Percentiles rank a stretch among this genome's conserved stretches.
Evolutionary conservation across 106 monocot genomes (phyloP).

Genomic region (Dioscorea zingiberensis): DNA sequence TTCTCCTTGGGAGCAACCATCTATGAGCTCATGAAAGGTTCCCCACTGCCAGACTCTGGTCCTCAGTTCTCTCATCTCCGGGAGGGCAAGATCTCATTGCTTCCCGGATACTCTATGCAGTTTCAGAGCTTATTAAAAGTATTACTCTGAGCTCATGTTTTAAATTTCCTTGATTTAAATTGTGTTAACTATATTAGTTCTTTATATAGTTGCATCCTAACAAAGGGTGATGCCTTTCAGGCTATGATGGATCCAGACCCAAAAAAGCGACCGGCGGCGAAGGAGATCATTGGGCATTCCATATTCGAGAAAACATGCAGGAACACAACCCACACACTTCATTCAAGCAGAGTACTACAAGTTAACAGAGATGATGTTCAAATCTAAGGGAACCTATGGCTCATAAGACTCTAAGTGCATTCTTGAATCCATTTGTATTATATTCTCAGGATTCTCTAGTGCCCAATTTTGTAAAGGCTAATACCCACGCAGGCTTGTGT

Average conservation of each 20-base stretch:
- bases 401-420: no score
- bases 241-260: constrained; percentile 97
- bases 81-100: constrained; percentile 83
- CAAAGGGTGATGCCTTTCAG: no score
- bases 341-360: no score
- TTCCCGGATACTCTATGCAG: constrained; percentile 61
- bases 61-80: constrained; percentile 70
- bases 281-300: constrained; percentile 54
- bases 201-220: no score
- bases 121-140: background rate
- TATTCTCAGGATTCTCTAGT: no score
- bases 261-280: constrained; percentile 74
- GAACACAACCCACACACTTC: no score
- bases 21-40: constrained; percentile 86
- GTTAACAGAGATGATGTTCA: no score
- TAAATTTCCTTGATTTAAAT: background rate
- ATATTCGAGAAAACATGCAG: constrained; percentile 40
- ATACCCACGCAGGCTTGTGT: no score
- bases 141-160: background rate
- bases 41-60: constrained; percentile 75
- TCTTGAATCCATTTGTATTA: no score
- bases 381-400: no score
- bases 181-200: background rate
- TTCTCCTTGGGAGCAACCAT: constrained; percentile 78
- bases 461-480: no score